These are phyloP conservation scores for Acacia confusa DNA, from an alignment of 306 rosid genomes.

Conservation along the genomic window DNA sequence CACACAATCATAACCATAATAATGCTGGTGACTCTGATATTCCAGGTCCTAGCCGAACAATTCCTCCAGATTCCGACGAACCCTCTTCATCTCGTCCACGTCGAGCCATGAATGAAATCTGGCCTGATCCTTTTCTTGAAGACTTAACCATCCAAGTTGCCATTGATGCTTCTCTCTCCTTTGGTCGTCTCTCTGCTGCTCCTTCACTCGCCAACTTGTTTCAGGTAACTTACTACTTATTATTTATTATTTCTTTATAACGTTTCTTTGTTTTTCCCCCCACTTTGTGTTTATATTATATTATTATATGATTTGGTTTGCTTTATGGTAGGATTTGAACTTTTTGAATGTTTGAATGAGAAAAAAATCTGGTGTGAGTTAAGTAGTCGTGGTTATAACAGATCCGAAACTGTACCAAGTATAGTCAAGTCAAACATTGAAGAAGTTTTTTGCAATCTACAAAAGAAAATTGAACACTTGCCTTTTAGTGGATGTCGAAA, in stretches of 20 bases:
- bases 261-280: no score
- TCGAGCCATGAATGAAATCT: constrained; percentile 56
- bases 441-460: constrained; percentile 37
- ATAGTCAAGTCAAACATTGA: constrained; percentile 52
- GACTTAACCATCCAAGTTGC: constrained; percentile 71
- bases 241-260: no score
- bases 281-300: no score
- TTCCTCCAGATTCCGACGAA: constrained; percentile 33
- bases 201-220: constrained; percentile 67
- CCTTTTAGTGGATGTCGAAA: constrained; percentile 9
- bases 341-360: not conserved
- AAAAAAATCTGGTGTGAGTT: constrained; percentile 25
- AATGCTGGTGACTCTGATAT: not conserved
- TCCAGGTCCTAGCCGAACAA: constrained; percentile 39
- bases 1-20: not conserved
- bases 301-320: constrained; percentile 1
- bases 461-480: constrained; percentile 27
- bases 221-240: constrained; percentile 47
- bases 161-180: constrained; percentile 53
- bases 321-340: not conserved
- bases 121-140: constrained; percentile 76
- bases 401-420: constrained; percentile 48
- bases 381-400: constrained; percentile 23
- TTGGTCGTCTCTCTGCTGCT: constrained; percentile 69
- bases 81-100: constrained; percentile 74